These are phyloP conservation scores for Escovopsis weberi DNA, from an alignment of 2,329 filamentous ascomycete species.

Conservation along the genomic window DNA sequence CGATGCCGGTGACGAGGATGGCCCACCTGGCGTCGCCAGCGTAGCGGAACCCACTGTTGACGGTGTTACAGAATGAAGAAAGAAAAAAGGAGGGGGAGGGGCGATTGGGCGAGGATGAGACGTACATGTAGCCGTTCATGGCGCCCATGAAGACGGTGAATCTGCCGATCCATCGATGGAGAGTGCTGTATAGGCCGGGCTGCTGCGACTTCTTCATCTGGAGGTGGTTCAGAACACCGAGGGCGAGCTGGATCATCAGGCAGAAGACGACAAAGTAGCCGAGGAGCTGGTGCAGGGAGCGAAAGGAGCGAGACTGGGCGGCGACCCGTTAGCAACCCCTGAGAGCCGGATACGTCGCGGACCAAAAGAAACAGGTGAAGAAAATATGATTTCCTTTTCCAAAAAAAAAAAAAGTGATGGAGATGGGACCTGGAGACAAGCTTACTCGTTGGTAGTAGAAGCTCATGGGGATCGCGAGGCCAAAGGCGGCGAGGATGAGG, in stretches of 20 bases:
- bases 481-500: constrained; percentile 33
- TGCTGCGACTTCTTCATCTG: constrained; percentile 34
- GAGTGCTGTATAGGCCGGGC: constrained; percentile 33
- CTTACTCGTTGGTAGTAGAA: constrained; percentile 41
- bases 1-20: constrained; percentile 31
- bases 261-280: constrained; percentile 39
- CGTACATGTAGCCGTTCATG: constrained; percentile 42
- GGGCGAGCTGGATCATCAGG: constrained; percentile 35
- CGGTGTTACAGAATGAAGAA: not conserved
- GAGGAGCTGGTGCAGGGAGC: constrained; percentile 41
- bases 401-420: not conserved
- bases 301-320: constrained; percentile 35
- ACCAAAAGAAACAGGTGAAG: no score
- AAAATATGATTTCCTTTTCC: no score
- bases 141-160: constrained; percentile 37
- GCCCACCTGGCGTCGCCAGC: constrained; percentile 34
- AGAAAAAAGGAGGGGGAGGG: no score
- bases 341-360: no score
- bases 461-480: constrained; percentile 37
- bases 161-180: constrained; percentile 45
- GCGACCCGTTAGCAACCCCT: no score
- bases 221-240: constrained; percentile 42
- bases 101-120: constrained; percentile 1
- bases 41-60: constrained; percentile 38
- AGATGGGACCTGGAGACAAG: constrained; percentile 1